Percentiles rank a stretch among this genome's conserved stretches.
Conservation (phyloP, 2,329 filamentous ascomycete genomes). For the Malbranchea zuffiana region DNA sequence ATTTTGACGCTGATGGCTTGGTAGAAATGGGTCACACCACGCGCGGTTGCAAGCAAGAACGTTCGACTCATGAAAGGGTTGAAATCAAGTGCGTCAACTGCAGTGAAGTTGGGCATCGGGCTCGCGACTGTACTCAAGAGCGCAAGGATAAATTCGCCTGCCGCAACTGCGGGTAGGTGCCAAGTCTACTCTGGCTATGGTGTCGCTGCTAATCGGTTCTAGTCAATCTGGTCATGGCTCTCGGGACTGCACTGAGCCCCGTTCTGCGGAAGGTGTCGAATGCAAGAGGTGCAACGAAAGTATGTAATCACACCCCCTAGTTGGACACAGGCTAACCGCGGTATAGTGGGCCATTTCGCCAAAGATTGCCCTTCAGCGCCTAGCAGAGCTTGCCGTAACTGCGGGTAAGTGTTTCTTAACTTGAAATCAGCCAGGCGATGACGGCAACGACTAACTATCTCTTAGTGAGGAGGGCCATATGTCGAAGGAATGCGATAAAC, state of each 20-base stretch:
- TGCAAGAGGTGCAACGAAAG: conserved; percentile 36
- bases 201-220: conserved; percentile 4
- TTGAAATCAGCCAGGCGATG: neutral
- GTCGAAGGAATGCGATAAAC: conserved; percentile 34
- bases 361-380: conserved; percentile 35
- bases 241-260: conserved; percentile 39
- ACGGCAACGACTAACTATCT: conserved; percentile 15
- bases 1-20: neutral
- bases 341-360: conserved; percentile 35
- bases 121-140: conserved; percentile 36
- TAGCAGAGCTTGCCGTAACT: conserved; percentile 35
- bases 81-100: conserved; percentile 44
- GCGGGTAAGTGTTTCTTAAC: conserved; percentile 25
- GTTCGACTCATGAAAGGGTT: conserved; percentile 28
- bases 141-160: conserved; percentile 35
- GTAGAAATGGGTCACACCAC: conserved; percentile 40
- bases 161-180: conserved; percentile 42
- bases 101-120: conserved; percentile 36
- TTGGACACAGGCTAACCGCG: conserved; percentile 7
- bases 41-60: conserved; percentile 41
- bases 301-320: conserved; percentile 15
- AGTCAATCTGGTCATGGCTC: conserved; percentile 38
- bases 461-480: conserved; percentile 34
- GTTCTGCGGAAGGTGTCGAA: conserved; percentile 34
- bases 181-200: too few species aligned